These are phyloP conservation scores for Inosperma sp. DNA, from an alignment of 768 basidiomycete genomes.

Conservation along the genomic window DNA sequence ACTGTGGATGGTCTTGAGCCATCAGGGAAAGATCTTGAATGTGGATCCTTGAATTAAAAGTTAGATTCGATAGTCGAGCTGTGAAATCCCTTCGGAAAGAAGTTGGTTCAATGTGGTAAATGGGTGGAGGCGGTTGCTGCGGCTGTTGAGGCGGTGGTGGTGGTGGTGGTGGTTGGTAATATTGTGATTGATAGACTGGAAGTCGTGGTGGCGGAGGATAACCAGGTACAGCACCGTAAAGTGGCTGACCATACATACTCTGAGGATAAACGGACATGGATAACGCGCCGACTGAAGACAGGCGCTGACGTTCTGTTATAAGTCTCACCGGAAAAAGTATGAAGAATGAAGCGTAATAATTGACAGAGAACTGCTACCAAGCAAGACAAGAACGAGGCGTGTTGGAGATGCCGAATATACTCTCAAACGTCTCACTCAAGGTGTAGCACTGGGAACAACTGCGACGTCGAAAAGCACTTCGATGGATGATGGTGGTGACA, in stretches of 20 bases:
- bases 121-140: conserved; percentile 30
- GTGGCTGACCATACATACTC: conserved; percentile 54
- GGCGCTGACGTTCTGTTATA: conserved; percentile 14
- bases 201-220: conserved; percentile 36
- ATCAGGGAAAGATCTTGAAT: conserved; percentile 91
- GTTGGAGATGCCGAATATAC: conserved; percentile 30
- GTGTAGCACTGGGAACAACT: conserved; percentile 35
- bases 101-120: conserved; percentile 29
- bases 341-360: conserved; percentile 26
- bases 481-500: conserved; percentile 36
- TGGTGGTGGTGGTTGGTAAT: conserved; percentile 42
- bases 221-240: conserved; percentile 45
- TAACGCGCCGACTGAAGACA: conserved; percentile 11
- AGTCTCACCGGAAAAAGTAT: conserved; percentile 17
- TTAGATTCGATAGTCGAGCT: conserved; percentile 70
- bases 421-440: conserved; percentile 49
- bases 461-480: conserved; percentile 24
- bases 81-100: conserved; percentile 65
- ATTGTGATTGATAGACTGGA: conserved; percentile 38
- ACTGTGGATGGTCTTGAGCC: conserved; percentile 81
- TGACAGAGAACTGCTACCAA: conserved; percentile 19
- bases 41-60: conserved; percentile 90
- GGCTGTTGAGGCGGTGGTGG: conserved; percentile 30
- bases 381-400: conserved; percentile 19
- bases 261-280: conserved; percentile 64